Evolutionary conservation across 495 filamentous ascomycete species (phyloP).

Genomic region (Xylaria flabelliformis): DNA sequence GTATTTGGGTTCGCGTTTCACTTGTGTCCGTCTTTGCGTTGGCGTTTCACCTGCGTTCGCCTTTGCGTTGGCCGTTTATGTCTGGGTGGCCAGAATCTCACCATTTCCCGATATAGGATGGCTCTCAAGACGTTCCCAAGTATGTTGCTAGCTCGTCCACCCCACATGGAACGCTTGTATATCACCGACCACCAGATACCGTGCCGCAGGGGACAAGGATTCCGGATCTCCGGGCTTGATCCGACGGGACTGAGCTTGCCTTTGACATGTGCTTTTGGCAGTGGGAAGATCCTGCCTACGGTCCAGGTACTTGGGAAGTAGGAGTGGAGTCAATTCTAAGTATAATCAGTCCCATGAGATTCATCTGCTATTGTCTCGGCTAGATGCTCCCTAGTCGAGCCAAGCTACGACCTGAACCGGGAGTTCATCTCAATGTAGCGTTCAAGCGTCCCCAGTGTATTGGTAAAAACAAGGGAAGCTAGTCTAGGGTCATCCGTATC

Average conservation of each 20-base stretch:
- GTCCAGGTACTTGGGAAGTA: conserved; percentile 22
- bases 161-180: conserved; percentile 4
- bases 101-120: conserved; percentile 22
- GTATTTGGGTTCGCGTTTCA: conserved; percentile 4
- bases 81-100: not conserved
- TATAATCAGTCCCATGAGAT: conserved; percentile 8
- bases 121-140: not conserved
- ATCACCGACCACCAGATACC: conserved; percentile 7
- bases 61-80: not conserved
- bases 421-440: conserved; percentile 21
- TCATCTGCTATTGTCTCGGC: conserved; percentile 15
- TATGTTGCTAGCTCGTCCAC: not conserved
- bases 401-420: conserved; percentile 4
- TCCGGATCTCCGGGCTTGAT: conserved; percentile 20
- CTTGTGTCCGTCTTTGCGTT: conserved; percentile 2
- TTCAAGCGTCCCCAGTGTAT: conserved; percentile 9
- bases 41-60: conserved; percentile 14
- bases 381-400: conserved; percentile 15
- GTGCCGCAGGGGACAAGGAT: conserved; percentile 11
- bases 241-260: conserved; percentile 25
- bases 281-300: conserved; percentile 15
- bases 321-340: conserved; percentile 9
- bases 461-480: not conserved
- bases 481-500: conserved; percentile 12
- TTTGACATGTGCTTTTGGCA: conserved; percentile 18